These are phyloP conservation scores for Saccharum hybrid DNA, from an alignment of 202 grass and related monocot species.

Conservation along the genomic window DNA sequence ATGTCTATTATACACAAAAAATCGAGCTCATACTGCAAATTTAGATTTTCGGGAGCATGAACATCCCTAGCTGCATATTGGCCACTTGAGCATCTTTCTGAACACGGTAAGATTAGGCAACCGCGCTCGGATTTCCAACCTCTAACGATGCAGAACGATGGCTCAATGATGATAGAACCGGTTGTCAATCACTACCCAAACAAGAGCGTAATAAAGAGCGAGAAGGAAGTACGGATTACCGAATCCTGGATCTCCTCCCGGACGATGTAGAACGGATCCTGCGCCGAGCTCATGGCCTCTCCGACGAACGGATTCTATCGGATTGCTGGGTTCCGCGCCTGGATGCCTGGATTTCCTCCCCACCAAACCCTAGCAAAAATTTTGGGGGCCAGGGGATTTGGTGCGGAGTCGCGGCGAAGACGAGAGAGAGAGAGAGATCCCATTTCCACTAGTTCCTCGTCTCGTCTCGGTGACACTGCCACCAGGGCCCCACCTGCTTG, in stretches of 20 bases:
- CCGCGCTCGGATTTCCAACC: neutral
- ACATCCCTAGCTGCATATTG: neutral
- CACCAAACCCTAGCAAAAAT: constrained; percentile 32
- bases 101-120: neutral
- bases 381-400: neutral
- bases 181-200: neutral
- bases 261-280: constrained; percentile 77
- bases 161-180: neutral
- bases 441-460: neutral
- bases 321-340: neutral
- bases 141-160: neutral
- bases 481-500: neutral
- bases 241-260: constrained; percentile 78
- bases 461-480: neutral
- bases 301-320: neutral
- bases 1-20: neutral
- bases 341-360: neutral
- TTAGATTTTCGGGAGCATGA: neutral
- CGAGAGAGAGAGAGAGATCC: neutral
- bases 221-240: constrained; percentile 38
- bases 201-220: neutral
- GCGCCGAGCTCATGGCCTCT: constrained; percentile 58
- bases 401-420: neutral
- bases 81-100: neutral
- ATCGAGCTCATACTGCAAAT: neutral